A percentile compares a stretch with the other conserved stretches of the same genome.
phyloP scores from a whole-genome alignment of 495 filamentous ascomycete genomes.

The Pseudotulostoma volvatum region DNA sequence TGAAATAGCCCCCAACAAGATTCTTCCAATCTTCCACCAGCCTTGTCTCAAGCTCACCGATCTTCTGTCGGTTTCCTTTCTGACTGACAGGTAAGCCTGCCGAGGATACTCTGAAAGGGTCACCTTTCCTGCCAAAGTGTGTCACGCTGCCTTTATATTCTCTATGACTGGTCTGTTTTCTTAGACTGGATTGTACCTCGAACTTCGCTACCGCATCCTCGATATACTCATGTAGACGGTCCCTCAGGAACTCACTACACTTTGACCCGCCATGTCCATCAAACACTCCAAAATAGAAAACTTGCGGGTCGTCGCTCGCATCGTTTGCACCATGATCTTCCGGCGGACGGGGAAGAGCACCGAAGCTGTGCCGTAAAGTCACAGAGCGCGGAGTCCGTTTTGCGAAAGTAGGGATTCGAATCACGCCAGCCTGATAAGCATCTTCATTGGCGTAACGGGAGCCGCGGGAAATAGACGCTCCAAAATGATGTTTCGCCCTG shows the following conservation, averaged over 20 bases:
- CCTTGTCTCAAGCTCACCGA: slow-evolving; percentile 39
- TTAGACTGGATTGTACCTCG: slow-evolving; percentile 53
- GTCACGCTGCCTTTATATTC: not conserved
- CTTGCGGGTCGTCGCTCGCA: slow-evolving; percentile 73
- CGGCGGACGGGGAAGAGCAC: slow-evolving; percentile 11
- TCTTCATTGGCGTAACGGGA: slow-evolving; percentile 84
- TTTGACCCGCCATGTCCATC: slow-evolving; percentile 89
- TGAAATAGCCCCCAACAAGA: slow-evolving; percentile 86
- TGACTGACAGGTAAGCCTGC: slow-evolving; percentile 23
- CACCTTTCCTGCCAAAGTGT: not conserved
- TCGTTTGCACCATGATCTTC: slow-evolving; percentile 44
- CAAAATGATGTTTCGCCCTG: slow-evolving; percentile 92
- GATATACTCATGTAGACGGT: slow-evolving; percentile 74
- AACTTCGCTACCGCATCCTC: slow-evolving; percentile 64
- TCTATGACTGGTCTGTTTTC: slow-evolving; percentile 2
- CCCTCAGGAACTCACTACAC: slow-evolving; percentile 72
- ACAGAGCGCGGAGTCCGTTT: slow-evolving; percentile 60
- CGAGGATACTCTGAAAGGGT: slow-evolving; percentile 1
- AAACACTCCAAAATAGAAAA: slow-evolving; percentile 94
- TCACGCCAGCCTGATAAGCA: slow-evolving; percentile 83
- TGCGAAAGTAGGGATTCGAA: slow-evolving; percentile 83
- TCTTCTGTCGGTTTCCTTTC: slow-evolving; percentile 19
- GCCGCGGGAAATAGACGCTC: slow-evolving; percentile 60
- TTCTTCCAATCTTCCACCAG: slow-evolving; percentile 66
- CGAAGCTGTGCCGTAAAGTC: slow-evolving; percentile 22